phyloP scores from a whole-genome alignment of 2,329 filamentous ascomycete genomes.

The Claviceps purpurea region DNA sequence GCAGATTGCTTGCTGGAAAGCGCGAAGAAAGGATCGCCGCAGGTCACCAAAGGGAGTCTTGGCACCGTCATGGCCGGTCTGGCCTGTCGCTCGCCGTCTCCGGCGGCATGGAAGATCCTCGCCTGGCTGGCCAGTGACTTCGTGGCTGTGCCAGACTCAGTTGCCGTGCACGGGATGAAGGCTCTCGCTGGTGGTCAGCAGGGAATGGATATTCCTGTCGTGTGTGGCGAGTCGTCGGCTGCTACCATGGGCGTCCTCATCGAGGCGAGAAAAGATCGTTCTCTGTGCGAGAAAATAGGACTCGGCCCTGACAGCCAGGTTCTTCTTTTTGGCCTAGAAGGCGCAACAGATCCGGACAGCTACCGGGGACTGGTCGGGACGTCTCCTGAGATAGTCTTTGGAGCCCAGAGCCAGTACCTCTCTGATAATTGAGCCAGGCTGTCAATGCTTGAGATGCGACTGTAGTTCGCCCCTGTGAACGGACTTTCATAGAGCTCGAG shows the following conservation, averaged over 20 bases:
- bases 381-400: conserved; percentile 5
- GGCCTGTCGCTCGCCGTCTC: conserved; percentile 7
- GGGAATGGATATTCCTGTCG: conserved; percentile 6
- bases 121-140: conserved; percentile 9
- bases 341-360: conserved; percentile 6
- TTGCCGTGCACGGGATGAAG: conserved; percentile 8
- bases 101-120: conserved; percentile 8
- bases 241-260: conserved; percentile 7
- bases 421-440: neutral
- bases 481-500: too few relatives aligned
- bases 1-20: conserved; percentile 8
- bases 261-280: neutral
- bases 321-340: conserved; percentile 8
- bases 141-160: conserved; percentile 5
- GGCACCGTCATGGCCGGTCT: conserved; percentile 8
- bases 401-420: conserved; percentile 2
- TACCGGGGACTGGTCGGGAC: conserved; percentile 6
- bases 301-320: conserved; percentile 5
- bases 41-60: conserved; percentile 1
- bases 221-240: conserved; percentile 8
- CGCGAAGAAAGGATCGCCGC: conserved; percentile 5
- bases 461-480: too few relatives aligned
- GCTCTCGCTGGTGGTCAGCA: conserved; percentile 3
- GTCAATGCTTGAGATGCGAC: too few relatives aligned
- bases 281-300: conserved; percentile 4